Evolutionary conservation across 345 rosid genomes (phyloP).

Genomic region (Trapa incisa): DNA sequence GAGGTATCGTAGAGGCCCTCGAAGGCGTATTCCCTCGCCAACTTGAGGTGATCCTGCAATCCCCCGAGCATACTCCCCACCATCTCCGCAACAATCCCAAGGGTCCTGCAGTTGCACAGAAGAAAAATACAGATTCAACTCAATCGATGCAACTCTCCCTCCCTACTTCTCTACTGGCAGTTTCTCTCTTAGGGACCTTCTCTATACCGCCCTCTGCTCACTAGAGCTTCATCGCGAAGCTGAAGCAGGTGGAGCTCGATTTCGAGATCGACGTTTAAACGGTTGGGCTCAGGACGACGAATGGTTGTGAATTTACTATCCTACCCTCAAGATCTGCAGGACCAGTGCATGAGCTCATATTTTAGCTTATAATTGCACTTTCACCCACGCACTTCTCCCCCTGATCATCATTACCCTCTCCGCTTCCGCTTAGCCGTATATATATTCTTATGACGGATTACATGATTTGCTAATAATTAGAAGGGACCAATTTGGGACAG

Average conservation of each 20-base stretch:
- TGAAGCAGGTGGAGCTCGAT: background rate
- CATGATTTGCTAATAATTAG: too few species aligned
- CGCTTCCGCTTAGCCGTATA: too few species aligned
- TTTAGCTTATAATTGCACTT: background rate
- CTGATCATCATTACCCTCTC: background rate
- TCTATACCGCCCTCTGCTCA: background rate
- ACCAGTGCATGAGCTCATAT: background rate
- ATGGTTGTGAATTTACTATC: constrained; percentile 7
- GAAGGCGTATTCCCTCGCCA: constrained; percentile 86
- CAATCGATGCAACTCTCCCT: background rate
- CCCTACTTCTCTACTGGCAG: background rate
- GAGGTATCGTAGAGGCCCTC: constrained; percentile 96
- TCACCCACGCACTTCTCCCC: background rate
- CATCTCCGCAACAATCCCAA: constrained; percentile 17
- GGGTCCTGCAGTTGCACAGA: background rate
- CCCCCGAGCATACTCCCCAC: constrained; percentile 61
- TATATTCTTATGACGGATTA: too few species aligned
- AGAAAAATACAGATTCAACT: background rate
- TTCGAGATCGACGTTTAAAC: constrained; percentile 48
- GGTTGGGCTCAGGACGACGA: constrained; percentile 6
- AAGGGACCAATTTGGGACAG: background rate
- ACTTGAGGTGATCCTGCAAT: constrained; percentile 87
- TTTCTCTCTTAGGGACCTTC: background rate
- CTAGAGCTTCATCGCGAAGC: background rate
- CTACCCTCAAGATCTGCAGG: constrained; percentile 1